Percentiles rank a stretch among this genome's conserved stretches.
Evolutionary conservation across 208 protist genomes (phyloP).

Genomic region (Leishmania lainsoni): DNA sequence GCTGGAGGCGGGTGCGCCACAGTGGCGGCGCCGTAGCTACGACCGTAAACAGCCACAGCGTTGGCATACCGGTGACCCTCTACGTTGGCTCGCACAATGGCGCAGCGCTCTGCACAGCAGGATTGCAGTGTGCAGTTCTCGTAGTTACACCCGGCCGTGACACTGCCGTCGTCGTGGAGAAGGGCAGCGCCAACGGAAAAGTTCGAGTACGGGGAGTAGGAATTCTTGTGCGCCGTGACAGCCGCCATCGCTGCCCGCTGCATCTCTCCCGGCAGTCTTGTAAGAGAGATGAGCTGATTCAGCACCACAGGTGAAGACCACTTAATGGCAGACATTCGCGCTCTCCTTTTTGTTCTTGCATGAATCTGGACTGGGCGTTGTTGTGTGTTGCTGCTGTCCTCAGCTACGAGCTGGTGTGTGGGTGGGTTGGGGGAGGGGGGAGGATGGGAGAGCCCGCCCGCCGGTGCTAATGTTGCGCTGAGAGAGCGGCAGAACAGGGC

Average conservation of each 20-base stretch:
- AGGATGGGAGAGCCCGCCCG: background rate
- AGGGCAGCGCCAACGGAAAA: constrained; percentile 84
- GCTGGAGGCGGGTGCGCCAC: constrained; percentile 17
- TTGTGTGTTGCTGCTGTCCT: background rate
- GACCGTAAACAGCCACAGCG: constrained; percentile 83
- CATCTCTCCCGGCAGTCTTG: constrained; percentile 42
- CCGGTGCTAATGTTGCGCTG: background rate
- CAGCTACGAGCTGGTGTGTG: background rate
- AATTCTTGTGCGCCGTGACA: constrained; percentile 47
- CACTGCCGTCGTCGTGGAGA: constrained; percentile 57
- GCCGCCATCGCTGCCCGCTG: constrained; percentile 48
- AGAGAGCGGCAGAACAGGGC: background rate
- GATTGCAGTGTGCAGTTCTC: constrained; percentile 84
- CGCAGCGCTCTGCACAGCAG: constrained; percentile 85
- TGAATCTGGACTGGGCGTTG: background rate
- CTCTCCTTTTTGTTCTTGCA: background rate
- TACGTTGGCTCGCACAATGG: constrained; percentile 79
- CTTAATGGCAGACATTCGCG: constrained; percentile 19
- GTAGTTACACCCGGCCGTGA: constrained; percentile 86
- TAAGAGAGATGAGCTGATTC: constrained; percentile 46
- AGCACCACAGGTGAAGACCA: constrained; percentile 26
- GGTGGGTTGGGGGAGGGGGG: background rate
- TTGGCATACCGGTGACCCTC: constrained; percentile 67
- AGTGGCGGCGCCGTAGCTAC: constrained; percentile 11
- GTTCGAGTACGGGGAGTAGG: constrained; percentile 82